Percentiles rank a stretch among this genome's conserved stretches.
phyloP scores from a whole-genome alignment of 2,329 filamentous ascomycete genomes.

The Colletotrichum sp. region DNA sequence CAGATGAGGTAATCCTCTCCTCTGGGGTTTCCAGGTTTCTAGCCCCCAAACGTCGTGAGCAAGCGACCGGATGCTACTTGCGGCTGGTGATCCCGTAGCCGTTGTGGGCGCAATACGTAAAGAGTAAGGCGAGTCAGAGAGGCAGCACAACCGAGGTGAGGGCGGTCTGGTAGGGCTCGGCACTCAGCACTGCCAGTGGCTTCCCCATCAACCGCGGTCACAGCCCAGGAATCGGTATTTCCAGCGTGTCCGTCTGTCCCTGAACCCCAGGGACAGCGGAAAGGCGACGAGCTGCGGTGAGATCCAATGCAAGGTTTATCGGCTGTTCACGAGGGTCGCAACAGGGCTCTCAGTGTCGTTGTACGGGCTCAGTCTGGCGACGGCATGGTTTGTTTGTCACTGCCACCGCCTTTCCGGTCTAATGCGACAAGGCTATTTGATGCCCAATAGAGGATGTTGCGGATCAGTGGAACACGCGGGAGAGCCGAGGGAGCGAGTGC shows the following conservation, averaged over 20 bases:
- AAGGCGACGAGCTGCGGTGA: neutral
- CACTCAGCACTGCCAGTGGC: neutral
- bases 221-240: neutral
- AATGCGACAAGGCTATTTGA: neutral
- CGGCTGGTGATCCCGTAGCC: neutral
- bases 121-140: neutral
- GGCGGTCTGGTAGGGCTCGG: neutral
- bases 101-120: neutral
- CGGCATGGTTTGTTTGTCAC: neutral
- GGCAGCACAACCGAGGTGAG: neutral
- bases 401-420: neutral
- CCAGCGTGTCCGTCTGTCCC: neutral
- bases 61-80: neutral
- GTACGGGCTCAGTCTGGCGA: neutral
- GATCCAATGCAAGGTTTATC: neutral
- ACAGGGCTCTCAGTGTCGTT: neutral
- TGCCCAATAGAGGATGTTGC: neutral
- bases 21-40: neutral
- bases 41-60: neutral
- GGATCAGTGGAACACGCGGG: neutral
- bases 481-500: neutral
- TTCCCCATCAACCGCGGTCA: neutral
- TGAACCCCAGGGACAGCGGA: neutral
- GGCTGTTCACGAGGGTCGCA: neutral
- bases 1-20: constrained; percentile 5